These are phyloP conservation scores for Dittrichia graveolens DNA, from an alignment of 129 eudicot genomes.

Conservation along the genomic window DNA sequence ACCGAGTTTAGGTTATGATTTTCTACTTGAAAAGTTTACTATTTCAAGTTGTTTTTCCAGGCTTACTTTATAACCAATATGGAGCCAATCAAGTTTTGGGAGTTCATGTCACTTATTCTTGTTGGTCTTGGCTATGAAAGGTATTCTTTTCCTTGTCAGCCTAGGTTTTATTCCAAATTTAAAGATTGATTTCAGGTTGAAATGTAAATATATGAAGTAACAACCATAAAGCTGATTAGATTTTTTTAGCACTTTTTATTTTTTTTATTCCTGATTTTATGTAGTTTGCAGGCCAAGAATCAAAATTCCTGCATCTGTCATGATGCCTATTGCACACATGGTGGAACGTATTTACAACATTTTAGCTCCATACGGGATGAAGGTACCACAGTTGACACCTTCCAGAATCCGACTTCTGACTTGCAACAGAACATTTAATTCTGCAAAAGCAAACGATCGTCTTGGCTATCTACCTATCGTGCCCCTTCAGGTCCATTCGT, in stretches of 20 bases:
- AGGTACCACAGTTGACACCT: conserved; percentile 94
- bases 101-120: conserved; percentile 79
- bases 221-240: background rate
- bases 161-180: background rate
- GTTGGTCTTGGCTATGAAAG: conserved; percentile 97
- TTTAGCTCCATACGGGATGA: conserved; percentile 87
- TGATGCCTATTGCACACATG: conserved; percentile 92
- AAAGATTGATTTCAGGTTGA: background rate
- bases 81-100: conserved; percentile 98
- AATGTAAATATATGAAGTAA: background rate
- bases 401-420: conserved; percentile 90
- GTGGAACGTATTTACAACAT: conserved; percentile 70
- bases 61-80: conserved; percentile 92
- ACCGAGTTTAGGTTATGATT: background rate
- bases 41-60: conserved; percentile 49
- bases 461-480: conserved; percentile 93
- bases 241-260: conserved; percentile 28
- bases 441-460: conserved; percentile 88
- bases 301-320: conserved; percentile 70
- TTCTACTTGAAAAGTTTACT: conserved; percentile 3
- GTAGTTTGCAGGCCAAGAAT: conserved; percentile 92
- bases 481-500: conserved; percentile 66
- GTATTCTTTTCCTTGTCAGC: conserved; percentile 45
- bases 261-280: conserved; percentile 60
- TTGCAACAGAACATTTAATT: conserved; percentile 73